A percentile compares a stretch with the other conserved stretches of the same genome.
Conservation (phyloP, 495 filamentous ascomycete species). For the Pyrenula massariospora region DNA sequence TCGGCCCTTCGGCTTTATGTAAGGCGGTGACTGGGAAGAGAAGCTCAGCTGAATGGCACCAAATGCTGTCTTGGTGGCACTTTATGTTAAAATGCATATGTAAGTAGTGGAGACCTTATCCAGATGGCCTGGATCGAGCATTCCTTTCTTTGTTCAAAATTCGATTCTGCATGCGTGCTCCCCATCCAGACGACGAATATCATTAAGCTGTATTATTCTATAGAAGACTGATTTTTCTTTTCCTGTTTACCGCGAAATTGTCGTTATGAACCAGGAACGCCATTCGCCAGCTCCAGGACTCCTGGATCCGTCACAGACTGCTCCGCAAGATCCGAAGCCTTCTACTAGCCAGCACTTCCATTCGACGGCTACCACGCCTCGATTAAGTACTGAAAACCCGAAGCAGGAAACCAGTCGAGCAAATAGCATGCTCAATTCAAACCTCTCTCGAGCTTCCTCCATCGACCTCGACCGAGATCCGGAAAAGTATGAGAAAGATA, state of each 20-base stretch:
- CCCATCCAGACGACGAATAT: too few relatives aligned
- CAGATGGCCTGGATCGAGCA: background rate
- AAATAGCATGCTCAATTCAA: background rate
- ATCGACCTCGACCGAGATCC: constrained; percentile 1
- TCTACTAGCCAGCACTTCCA: constrained; percentile 4
- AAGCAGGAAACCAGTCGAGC: background rate
- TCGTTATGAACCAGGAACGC: too few relatives aligned
- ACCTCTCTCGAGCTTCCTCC: background rate
- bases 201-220: too few relatives aligned
- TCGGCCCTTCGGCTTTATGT: background rate
- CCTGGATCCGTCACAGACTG: background rate
- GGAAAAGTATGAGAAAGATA: constrained; percentile 10
- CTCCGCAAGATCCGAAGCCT: background rate
- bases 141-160: background rate
- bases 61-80: too few relatives aligned
- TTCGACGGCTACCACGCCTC: constrained; percentile 12
- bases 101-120: background rate
- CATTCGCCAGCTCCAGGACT: background rate
- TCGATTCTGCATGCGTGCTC: too few relatives aligned
- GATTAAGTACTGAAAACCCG: constrained; percentile 12
- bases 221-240: too few relatives aligned
- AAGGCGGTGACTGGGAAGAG: background rate
- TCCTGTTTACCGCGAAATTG: too few relatives aligned
- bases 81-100: background rate
- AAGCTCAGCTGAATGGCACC: too few relatives aligned